Base-by-base conservation (phyloP, 1,139 yeast species). In the Yamadazyma atlantica region DNA sequence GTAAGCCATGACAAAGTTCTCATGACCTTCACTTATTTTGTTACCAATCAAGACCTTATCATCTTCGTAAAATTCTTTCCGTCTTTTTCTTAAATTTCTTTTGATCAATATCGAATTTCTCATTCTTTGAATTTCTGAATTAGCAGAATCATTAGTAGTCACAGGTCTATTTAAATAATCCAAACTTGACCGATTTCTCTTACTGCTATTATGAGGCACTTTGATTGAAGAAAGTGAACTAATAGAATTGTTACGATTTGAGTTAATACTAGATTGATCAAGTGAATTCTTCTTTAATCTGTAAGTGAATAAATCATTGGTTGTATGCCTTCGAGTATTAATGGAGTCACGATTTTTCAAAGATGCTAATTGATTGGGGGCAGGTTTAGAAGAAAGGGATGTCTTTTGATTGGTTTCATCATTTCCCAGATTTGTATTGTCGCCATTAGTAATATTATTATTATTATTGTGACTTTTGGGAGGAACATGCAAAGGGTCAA, bases 1-100 rank as follows among this genome's bases (percentile, higher is more conserved):
- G 60, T 92, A 94, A 1, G 97, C 98, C 71, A 92, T 82, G 26
- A 89, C 88, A 54, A 85, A 94, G 60, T 90, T 92, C 37, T 81
- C 89, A 55, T 92, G 97, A 32, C 96, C 97, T 60, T 88, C 96
- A 45, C 85, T 79, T 33, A 89, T 92, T 49, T 84, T 82, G 45
- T 86, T 85, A 1, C 95, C 95, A 8, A 85, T 83, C 29, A 83
- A 58, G 3, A 83, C 89, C 35, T 73, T 69, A 49, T 80, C 87
- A 47, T 80, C 87, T 36, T 79, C 82, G 36, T 71, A 53, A 37
- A 60, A 58, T 39, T 72, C 77, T 27, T 59, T 57, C 32, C 72
- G 57, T 43, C 62, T 62, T 44, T 45, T 42, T 25, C 43, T 46
- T 30, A 45, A 29, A 21, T 34, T 48, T 78, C 81, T 57, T 48